These are phyloP conservation scores for Phytophthora crassamura DNA, from an alignment of 352 stramenopile genomes.

Conservation along the genomic window DNA sequence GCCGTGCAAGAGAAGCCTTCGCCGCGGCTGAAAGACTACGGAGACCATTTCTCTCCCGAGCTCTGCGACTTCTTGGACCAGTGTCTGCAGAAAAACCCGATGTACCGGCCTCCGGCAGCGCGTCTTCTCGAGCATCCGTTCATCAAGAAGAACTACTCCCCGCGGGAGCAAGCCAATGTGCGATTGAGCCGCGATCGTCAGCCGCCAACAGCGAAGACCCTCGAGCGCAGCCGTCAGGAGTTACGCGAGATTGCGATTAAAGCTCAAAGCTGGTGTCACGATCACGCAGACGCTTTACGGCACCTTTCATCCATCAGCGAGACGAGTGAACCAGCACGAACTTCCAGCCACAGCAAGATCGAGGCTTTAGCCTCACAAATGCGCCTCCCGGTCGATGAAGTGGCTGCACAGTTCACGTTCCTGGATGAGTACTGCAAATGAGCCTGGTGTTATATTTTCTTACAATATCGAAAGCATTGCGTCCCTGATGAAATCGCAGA, in stretches of 20 bases:
- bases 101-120: conserved; percentile 57
- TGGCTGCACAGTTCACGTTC: conserved; percentile 64
- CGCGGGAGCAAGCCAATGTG: conserved; percentile 34
- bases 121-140: conserved; percentile 75
- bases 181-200: conserved; percentile 30
- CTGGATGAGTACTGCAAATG: conserved; percentile 45
- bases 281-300: conserved; percentile 48
- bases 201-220: conserved; percentile 22
- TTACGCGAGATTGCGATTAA: conserved; percentile 58
- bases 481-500: too few relatives aligned
- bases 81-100: conserved; percentile 83
- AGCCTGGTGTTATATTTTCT: neutral
- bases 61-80: conserved; percentile 83
- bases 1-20: conserved; percentile 83
- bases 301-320: conserved; percentile 21
- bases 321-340: conserved; percentile 3
- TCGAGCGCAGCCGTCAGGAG: conserved; percentile 44
- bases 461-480: too few relatives aligned
- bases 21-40: conserved; percentile 67
- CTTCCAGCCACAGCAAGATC: conserved; percentile 43
- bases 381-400: conserved; percentile 56
- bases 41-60: conserved; percentile 65
- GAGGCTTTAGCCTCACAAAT: conserved; percentile 55
- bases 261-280: conserved; percentile 62
- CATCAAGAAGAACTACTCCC: conserved; percentile 64